These are phyloP conservation scores for Haplosporangium sp. DNA, from an alignment of 371 early-diverging fungal genomes.

Conservation along the genomic window DNA sequence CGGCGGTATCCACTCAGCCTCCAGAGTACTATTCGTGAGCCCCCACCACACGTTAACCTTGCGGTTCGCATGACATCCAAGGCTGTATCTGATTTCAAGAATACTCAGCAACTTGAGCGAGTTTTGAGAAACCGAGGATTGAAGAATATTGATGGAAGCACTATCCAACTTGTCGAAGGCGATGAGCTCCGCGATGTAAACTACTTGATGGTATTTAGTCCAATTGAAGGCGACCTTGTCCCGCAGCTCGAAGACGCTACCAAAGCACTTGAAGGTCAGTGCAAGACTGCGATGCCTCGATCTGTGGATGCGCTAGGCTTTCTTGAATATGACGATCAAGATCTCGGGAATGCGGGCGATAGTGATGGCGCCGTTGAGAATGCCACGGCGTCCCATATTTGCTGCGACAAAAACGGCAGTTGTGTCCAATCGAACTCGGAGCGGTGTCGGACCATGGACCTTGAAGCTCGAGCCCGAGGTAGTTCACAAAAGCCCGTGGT, in stretches of 20 bases:
- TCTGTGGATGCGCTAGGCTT: conserved; percentile 12
- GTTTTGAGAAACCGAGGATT: neutral
- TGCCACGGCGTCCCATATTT: neutral
- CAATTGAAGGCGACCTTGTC: neutral
- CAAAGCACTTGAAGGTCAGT: neutral
- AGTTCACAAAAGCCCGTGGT: neutral
- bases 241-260: neutral
- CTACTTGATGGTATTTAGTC: neutral
- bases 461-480: neutral
- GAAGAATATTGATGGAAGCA: conserved; percentile 1
- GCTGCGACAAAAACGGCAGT: no score
- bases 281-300: conserved; percentile 3
- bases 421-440: no score
- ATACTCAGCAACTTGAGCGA: neutral
- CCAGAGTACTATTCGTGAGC: conserved; percentile 6
- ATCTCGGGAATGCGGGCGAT: neutral
- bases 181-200: neutral
- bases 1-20: conserved; percentile 19
- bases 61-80: neutral
- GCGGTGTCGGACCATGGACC: no score
- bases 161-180: neutral
- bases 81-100: neutral
- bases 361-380: neutral
- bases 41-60: conserved; percentile 10
- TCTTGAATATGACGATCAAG: conserved; percentile 7